Conservation (phyloP, 2,329 filamentous ascomycete species). For the Chaetomiaceae sp. region DNA sequence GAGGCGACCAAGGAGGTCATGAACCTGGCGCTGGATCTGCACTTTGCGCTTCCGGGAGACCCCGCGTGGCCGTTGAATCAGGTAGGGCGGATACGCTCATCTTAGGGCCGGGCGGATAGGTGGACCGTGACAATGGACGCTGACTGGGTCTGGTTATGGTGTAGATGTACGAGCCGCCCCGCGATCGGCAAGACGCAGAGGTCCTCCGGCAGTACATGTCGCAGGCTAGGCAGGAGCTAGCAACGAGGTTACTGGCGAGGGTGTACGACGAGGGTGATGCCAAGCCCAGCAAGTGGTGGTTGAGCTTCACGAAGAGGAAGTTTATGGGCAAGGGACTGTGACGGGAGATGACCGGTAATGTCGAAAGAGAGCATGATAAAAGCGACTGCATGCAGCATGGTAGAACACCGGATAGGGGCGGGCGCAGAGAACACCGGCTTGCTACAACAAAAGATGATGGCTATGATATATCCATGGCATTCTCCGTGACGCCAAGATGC, state of each 20-base stretch:
- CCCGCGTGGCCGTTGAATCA: constrained; percentile 92
- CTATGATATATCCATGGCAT: constrained; percentile 2
- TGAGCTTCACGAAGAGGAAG: constrained; percentile 98
- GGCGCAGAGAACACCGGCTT: neutral
- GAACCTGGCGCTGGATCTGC: constrained; percentile 84
- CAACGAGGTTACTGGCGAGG: constrained; percentile 72
- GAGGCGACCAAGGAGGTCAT: constrained; percentile 69
- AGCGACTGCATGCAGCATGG: neutral
- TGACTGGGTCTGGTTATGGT: neutral
- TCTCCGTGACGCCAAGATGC: neutral
- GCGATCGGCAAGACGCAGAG: constrained; percentile 85
- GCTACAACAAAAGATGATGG: neutral
- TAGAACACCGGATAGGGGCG: neutral
- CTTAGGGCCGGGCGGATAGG: too few species aligned
- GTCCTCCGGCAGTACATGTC: constrained; percentile 81
- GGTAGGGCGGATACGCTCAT: constrained; percentile 43
- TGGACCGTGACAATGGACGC: neutral
- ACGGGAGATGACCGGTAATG: constrained; percentile 18
- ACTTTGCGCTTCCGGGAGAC: constrained; percentile 93
- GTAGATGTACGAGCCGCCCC: constrained; percentile 84
- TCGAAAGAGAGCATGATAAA: neutral
- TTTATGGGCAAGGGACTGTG: constrained; percentile 96
- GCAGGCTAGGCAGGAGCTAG: constrained; percentile 91
- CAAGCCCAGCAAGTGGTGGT: constrained; percentile 82
- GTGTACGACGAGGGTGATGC: constrained; percentile 78